Base-by-base conservation (phyloP, 169 alveolate genomes). In the Cryptosporidium baileyi region DNA sequence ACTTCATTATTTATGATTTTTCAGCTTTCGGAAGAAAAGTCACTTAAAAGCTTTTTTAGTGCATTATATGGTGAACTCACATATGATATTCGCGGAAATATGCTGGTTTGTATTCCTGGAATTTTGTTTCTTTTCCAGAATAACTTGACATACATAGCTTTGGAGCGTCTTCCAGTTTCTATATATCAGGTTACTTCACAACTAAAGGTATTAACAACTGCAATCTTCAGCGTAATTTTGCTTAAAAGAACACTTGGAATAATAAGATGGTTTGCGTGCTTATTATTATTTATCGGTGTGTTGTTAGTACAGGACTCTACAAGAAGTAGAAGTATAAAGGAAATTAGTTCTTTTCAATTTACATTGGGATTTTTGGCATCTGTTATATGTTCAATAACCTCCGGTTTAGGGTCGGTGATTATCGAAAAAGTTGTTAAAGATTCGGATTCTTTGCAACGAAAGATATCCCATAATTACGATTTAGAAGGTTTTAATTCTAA, bases 321-420 rank as follows among this genome's bases (percentile, higher is more conserved):
- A 8, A 59, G 22, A n/a, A 22, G 6, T 22, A 57, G 43, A 19
- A 54, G 24, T 13, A 40, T 32, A 38, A 30, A 61, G 17, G 54
- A 22, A 24, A 22, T 40, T 8, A 30, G 28, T 30, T 74, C 41
- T 19, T 52, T 54, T 22, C 59, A 54, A 32, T 36, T 74, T 7
- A 38, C 36, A 44, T 38, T 74, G 32, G 85, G 85, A 6, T 57
- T 74, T 54, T 22, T 74, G 8, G 65, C 85, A 13, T 51, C 85
- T 7, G 45, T 74, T 3, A 54, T 44, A 5, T 74, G 85, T 51
- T 74, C 85, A 51, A 54, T 74, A 7, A 74, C 85, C 30, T 74
- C 85, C 5, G 85, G 85, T 24, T 67, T 74, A 17, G 85, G 85
- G 24, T 34, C 85, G 11, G 85, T 74, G 1, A 74, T 74, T 19